These are phyloP conservation scores for Hippophae gyantsensis DNA, from an alignment of 306 rosid genomes.

Conservation along the genomic window DNA sequence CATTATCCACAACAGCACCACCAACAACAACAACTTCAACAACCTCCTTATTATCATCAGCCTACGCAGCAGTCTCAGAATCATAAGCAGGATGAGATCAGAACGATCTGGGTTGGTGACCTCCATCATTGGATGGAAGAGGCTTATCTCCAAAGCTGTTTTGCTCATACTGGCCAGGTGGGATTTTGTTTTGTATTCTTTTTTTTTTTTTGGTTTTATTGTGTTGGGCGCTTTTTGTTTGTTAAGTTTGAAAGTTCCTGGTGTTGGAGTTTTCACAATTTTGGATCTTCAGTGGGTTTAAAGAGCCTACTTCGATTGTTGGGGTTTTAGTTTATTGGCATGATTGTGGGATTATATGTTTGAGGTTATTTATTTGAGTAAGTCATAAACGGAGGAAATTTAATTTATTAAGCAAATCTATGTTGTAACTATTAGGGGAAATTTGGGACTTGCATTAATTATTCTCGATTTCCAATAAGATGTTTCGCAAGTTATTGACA, in stretches of 20 bases:
- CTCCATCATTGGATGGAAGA: slow-evolving; percentile 94
- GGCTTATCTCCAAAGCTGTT: slow-evolving; percentile 61
- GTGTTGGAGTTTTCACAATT: background rate
- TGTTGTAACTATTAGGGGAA: too few species aligned
- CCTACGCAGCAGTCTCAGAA: slow-evolving; percentile 5
- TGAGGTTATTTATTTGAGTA: too few species aligned
- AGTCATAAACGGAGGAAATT: too few species aligned
- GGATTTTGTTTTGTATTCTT: background rate
- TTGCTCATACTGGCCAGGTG: slow-evolving; percentile 78
- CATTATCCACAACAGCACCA: slow-evolving; percentile 32
- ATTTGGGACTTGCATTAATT: too few species aligned
- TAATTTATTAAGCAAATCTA: too few species aligned
- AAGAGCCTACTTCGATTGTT: too few species aligned
- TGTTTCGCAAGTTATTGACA: too few species aligned
- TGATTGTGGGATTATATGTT: too few species aligned
- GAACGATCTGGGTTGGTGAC: slow-evolving; percentile 90
- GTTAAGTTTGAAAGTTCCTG: background rate
- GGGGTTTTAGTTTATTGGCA: too few species aligned
- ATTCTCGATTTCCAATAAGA: too few species aligned
- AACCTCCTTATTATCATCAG: slow-evolving; percentile 1
- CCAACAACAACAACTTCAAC: slow-evolving; percentile 24
- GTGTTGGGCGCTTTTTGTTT: background rate
- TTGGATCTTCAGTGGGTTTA: too few species aligned
- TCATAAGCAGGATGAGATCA: slow-evolving; percentile 61
- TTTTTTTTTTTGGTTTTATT: background rate